phyloP scores from a whole-genome alignment of 495 filamentous ascomycete species.

The Aspergillus sparsus region DNA sequence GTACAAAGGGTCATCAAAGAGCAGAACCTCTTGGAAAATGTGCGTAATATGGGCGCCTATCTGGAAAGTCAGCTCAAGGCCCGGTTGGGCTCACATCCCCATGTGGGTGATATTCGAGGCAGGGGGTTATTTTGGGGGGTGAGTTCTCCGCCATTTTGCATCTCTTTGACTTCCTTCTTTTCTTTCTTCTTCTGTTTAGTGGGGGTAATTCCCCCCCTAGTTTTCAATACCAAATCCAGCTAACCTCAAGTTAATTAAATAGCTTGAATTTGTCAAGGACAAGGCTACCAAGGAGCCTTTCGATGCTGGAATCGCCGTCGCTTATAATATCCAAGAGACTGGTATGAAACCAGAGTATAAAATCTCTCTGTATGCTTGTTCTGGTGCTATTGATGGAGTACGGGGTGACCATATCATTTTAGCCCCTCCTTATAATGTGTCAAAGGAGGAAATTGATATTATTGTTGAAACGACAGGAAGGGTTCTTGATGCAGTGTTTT shows the following conservation, averaged over 20 bases:
- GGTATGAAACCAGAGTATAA: slow-evolving; percentile 53
- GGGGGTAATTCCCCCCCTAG: not conserved
- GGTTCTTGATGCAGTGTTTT: slow-evolving; percentile 40
- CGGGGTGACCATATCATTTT: slow-evolving; percentile 75
- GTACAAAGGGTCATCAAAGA: slow-evolving; percentile 54
- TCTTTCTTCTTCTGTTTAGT: not conserved
- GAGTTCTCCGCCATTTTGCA: slow-evolving; percentile 20
- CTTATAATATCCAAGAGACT: slow-evolving; percentile 53
- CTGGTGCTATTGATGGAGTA: slow-evolving; percentile 66
- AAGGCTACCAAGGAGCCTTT: slow-evolving; percentile 59
- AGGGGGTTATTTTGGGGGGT: slow-evolving; percentile 60
- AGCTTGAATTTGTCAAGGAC: slow-evolving; percentile 62
- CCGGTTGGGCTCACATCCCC: slow-evolving; percentile 36
- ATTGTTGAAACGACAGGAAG: slow-evolving; percentile 50
- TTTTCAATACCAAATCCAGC: not conserved
- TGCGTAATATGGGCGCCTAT: slow-evolving; percentile 45
- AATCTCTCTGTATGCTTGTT: slow-evolving; percentile 69
- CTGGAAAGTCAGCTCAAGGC: slow-evolving; percentile 40
- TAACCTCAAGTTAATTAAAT: slow-evolving; percentile 1
- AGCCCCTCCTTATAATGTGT: slow-evolving; percentile 72
- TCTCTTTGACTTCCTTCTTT: not conserved
- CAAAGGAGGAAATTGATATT: slow-evolving; percentile 59
- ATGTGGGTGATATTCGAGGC: slow-evolving; percentile 60
- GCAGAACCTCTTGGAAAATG: slow-evolving; percentile 52
- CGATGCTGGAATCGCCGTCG: slow-evolving; percentile 33